Base-by-base conservation (phyloP, 306 rosid species). In the Prunus mira region DNA sequence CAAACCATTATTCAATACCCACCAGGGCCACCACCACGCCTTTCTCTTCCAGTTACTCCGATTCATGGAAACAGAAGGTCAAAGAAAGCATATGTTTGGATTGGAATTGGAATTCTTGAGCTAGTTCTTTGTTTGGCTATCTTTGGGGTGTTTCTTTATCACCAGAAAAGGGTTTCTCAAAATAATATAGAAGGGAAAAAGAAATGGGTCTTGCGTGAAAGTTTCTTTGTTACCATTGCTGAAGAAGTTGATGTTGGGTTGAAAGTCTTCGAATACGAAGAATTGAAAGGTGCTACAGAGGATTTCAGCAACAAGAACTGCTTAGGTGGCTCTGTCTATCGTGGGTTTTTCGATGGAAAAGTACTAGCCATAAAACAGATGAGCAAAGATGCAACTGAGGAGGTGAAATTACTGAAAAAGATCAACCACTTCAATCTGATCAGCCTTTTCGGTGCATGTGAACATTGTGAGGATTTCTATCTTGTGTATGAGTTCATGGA, bases 401-500 rank as follows among this genome's bases (percentile, higher is more conserved):
- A 87, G 84, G 91, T 93, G 58, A 87, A 83, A 67, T 79, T 87
- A 80, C 81, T 89, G 72, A 78, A 81, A 74, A 89, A 76, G 83
- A 76, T 93, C 82, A 84, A 89, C 71, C 96, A 89, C 57, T 87
- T 87, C 87, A 93, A 87, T 62, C 77, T 90, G 79, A 89, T 88
- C 62, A 83, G 87, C 72, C 89, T 89, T 12, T 84, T 87, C 75
- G 97, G 92, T 30, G 85, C 88, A 41, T 90, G 92, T 25, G 57
- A 82, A 80, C 57, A 84, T 57, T 38, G 78, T 1, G 85, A 61
- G 25, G 73, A 54, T 64, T 76, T 79, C 55, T 88, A 75, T 72
- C 93, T 89, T 52, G 85, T 93, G 51, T 89, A 84, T 17, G 90
- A 93, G 76, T 93, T 82, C 71, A 83, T 88, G 93, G 92, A 90